phyloP scores from a whole-genome alignment of 495 filamentous ascomycete genomes.

The Aspergillus nidulans region DNA sequence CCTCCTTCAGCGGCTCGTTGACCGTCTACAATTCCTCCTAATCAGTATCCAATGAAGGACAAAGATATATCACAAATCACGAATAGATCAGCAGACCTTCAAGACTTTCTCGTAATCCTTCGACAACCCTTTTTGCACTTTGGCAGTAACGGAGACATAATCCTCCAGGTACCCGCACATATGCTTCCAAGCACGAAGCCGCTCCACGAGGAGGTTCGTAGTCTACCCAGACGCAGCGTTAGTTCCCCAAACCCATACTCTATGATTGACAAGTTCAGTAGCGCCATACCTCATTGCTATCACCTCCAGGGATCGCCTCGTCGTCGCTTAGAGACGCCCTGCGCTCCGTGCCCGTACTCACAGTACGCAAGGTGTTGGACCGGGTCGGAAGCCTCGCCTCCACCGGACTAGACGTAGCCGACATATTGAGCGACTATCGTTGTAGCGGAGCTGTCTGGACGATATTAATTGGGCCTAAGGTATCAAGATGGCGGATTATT shows the following conservation, averaged over 20 bases:
- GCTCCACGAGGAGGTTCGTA: conserved; percentile 72
- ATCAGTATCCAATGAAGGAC: not conserved
- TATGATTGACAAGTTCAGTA: not conserved
- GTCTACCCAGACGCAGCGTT: conserved; percentile 42
- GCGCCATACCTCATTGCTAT: conserved; percentile 65
- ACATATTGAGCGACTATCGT: conserved; percentile 15
- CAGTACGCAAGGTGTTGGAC: conserved; percentile 49
- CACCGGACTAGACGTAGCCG: conserved; percentile 32
- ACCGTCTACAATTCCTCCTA: conserved; percentile 55
- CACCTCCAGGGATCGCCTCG: conserved; percentile 69
- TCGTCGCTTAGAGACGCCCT: conserved; percentile 46
- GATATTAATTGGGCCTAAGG: not conserved
- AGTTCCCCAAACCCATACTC: conserved; percentile 2
- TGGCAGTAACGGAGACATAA: conserved; percentile 79
- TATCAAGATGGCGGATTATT: not conserved
- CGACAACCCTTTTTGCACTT: conserved; percentile 72
- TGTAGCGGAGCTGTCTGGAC: not conserved
- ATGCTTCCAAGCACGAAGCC: conserved; percentile 93
- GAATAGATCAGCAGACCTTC: conserved; percentile 57
- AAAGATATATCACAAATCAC: not conserved
- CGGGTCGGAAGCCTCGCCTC: conserved; percentile 50
- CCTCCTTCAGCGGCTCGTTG: conserved; percentile 77
- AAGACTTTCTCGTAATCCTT: conserved; percentile 95
- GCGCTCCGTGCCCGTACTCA: conserved; percentile 41
- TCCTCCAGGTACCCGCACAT: conserved; percentile 85